Percentiles rank a stretch among this genome's conserved stretches.
These are phyloP conservation scores for Leccinum uliginosum DNA, from an alignment of 768 basidiomycete genomes.

Conservation along the genomic window DNA sequence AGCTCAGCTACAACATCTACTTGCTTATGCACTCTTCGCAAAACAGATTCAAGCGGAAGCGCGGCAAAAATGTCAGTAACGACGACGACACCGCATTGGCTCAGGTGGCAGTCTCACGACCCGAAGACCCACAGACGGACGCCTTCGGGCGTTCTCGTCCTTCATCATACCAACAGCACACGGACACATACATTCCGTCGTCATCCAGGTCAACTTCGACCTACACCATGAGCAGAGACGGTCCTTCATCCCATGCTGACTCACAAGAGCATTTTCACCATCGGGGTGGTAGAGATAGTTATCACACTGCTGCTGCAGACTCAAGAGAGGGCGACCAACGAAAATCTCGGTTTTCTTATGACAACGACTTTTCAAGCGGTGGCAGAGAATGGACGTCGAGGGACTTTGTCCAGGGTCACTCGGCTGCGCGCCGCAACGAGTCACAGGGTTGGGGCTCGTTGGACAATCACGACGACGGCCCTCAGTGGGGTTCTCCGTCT, in stretches of 20 bases:
- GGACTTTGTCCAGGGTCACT: constrained; percentile 43
- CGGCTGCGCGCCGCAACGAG: constrained; percentile 45
- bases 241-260: constrained; percentile 44
- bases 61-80: constrained; percentile 47
- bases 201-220: constrained; percentile 40
- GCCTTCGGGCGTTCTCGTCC: constrained; percentile 51
- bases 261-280: constrained; percentile 41
- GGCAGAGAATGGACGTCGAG: constrained; percentile 43
- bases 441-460: constrained; percentile 39
- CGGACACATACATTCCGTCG: constrained; percentile 45
- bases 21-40: constrained; percentile 37
- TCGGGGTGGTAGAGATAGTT: constrained; percentile 47
- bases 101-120: constrained; percentile 40
- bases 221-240: constrained; percentile 49
- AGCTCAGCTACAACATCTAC: constrained; percentile 16
- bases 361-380: constrained; percentile 39
- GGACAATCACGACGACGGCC: constrained; percentile 39
- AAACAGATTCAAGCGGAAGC: constrained; percentile 46
- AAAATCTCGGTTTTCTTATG: constrained; percentile 36
- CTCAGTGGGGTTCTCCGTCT: constrained; percentile 41
- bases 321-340: constrained; percentile 46
- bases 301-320: constrained; percentile 34
- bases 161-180: constrained; percentile 33
- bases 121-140: constrained; percentile 50
- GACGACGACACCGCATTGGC: constrained; percentile 40